Evolutionary conservation across 1,284 basidiomycete species (phyloP).

Genomic region (Ganoderma multipileum): DNA sequence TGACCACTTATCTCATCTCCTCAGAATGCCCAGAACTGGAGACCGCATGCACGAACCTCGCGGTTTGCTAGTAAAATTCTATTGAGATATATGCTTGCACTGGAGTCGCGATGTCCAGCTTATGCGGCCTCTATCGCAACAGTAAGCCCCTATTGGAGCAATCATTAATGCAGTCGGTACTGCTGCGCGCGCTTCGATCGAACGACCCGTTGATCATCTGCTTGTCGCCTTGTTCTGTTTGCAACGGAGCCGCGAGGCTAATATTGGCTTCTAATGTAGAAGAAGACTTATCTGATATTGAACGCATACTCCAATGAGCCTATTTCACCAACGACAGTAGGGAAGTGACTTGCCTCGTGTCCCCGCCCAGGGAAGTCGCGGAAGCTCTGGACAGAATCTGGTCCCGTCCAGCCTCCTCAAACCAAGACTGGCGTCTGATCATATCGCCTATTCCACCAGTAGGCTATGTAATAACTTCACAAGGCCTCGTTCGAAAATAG

Average conservation of each 20-base stretch:
- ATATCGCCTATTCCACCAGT: too few relatives aligned
- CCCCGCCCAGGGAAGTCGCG: too few relatives aligned
- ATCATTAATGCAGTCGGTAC: not conserved
- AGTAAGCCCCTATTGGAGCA: not conserved
- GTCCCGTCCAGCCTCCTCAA: too few relatives aligned
- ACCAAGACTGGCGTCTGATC: too few relatives aligned
- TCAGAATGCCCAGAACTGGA: too few relatives aligned
- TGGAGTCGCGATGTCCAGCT: not conserved
- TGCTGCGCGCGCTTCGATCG: not conserved
- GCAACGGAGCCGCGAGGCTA: not conserved
- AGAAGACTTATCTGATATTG: not conserved
- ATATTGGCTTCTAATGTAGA: not conserved
- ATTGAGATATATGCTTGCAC: too few relatives aligned
- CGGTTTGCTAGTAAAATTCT: too few relatives aligned
- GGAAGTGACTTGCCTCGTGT: not conserved
- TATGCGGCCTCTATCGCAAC: not conserved
- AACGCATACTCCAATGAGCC: not conserved
- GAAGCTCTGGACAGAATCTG: too few relatives aligned
- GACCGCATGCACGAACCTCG: not conserved
- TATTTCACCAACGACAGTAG: not conserved
- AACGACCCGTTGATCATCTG: not conserved
- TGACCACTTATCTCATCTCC: too few relatives aligned
- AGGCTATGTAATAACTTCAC: too few relatives aligned
- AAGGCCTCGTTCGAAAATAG: too few relatives aligned
- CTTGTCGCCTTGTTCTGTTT: not conserved